Percentiles rank a stretch among this genome's conserved stretches.
Conservation (phyloP, 257 asterid species). For the Capsicum pubescens region DNA sequence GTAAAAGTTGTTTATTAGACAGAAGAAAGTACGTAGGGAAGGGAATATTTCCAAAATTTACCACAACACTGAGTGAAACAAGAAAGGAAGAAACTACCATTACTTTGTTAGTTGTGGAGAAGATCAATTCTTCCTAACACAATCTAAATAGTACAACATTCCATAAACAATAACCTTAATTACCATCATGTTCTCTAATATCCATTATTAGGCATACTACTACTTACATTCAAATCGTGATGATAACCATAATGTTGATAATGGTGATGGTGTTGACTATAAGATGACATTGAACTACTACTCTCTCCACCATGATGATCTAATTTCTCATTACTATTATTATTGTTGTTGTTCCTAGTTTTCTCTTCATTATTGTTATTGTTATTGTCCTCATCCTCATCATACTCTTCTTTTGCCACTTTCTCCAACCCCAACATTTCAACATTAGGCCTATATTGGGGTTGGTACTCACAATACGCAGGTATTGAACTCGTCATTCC, state of each 20-base stretch:
- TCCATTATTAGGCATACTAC: slow-evolving; percentile 59
- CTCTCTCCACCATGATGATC: slow-evolving; percentile 47
- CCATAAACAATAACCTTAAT: slow-evolving; percentile 2
- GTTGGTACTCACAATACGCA: slow-evolving; percentile 41
- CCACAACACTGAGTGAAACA: slow-evolving; percentile 20
- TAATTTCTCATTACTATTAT: slow-evolving; percentile 16
- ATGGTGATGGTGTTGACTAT: slow-evolving; percentile 46
- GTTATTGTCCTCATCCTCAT: slow-evolving; percentile 43
- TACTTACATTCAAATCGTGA: slow-evolving; percentile 71
- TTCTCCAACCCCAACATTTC: slow-evolving; percentile 53
- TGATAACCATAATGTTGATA: slow-evolving; percentile 59
- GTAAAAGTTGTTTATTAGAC: not conserved
- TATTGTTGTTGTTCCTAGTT: slow-evolving; percentile 14
- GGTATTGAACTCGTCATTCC: slow-evolving; percentile 41
- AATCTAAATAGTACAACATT: not conserved
- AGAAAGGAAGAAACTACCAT: not conserved
- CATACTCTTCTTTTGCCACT: slow-evolving; percentile 62
- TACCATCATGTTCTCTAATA: slow-evolving; percentile 27
- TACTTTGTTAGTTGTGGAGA: slow-evolving; percentile 25
- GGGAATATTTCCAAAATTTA: slow-evolving; percentile 21
- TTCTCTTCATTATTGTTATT: slow-evolving; percentile 16
- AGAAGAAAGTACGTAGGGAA: not conserved
- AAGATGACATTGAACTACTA: slow-evolving; percentile 48
- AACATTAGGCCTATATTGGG: slow-evolving; percentile 47
- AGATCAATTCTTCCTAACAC: not conserved